phyloP scores from a whole-genome alignment of 2,329 filamentous ascomycete genomes.

The Colletotrichum euphorbiae region DNA sequence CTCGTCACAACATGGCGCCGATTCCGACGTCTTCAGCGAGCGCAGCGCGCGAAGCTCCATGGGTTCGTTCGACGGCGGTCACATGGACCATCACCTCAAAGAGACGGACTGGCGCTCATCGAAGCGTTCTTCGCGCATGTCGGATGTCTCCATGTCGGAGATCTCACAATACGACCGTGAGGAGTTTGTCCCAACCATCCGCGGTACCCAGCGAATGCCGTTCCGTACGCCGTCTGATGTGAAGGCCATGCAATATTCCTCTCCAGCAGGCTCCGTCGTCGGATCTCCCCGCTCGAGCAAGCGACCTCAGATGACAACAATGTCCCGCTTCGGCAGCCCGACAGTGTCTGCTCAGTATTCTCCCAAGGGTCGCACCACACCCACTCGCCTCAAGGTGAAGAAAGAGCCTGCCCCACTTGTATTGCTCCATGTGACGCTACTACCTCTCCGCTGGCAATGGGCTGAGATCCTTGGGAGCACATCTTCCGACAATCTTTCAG shows the following conservation, averaged over 20 bases:
- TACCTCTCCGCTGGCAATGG: slow-evolving; percentile 77
- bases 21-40: slow-evolving; percentile 70
- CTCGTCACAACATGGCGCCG: slow-evolving; percentile 63
- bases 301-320: slow-evolving; percentile 57
- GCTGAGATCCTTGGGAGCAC: slow-evolving; percentile 62
- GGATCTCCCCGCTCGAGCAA: slow-evolving; percentile 64
- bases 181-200: slow-evolving; percentile 65
- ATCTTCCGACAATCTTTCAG: slow-evolving; percentile 54
- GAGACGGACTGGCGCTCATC: slow-evolving; percentile 50
- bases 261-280: slow-evolving; percentile 68
- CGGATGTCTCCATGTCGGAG: slow-evolving; percentile 63
- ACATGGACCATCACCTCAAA: slow-evolving; percentile 43
- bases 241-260: slow-evolving; percentile 78
- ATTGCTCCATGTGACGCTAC: slow-evolving; percentile 79
- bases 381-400: slow-evolving; percentile 66
- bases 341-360: slow-evolving; percentile 63
- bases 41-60: slow-evolving; percentile 68
- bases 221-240: slow-evolving; percentile 79
- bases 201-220: slow-evolving; percentile 69
- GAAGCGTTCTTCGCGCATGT: slow-evolving; percentile 58
- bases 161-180: slow-evolving; percentile 50
- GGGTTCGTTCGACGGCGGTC: slow-evolving; percentile 56
- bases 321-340: slow-evolving; percentile 69
- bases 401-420: slow-evolving; percentile 75
- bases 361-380: slow-evolving; percentile 65